Percentiles rank a stretch among this genome's conserved stretches.
These are phyloP conservation scores for Diplodia corticola DNA, from an alignment of 2,329 filamentous ascomycete species.

Conservation along the genomic window DNA sequence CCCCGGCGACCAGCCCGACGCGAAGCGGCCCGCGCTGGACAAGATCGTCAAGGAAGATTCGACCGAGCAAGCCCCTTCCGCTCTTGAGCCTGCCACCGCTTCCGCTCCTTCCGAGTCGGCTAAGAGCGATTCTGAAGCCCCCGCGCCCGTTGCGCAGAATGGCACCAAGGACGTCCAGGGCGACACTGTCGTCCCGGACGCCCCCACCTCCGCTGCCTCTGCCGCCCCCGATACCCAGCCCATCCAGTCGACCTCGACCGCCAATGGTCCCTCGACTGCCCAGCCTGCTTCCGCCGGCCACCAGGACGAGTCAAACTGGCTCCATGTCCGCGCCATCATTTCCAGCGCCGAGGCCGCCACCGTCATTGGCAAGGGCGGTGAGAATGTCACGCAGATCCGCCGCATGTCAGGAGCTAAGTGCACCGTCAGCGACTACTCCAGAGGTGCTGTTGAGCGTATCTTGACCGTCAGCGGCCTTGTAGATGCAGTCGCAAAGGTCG, in stretches of 20 bases:
- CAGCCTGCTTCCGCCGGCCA: constrained; percentile 46
- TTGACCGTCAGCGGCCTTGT: constrained; percentile 95
- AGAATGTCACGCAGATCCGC: constrained; percentile 97
- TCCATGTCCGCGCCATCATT: constrained; percentile 95
- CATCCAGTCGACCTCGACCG: constrained; percentile 58
- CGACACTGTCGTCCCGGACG: constrained; percentile 69
- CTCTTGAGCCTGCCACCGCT: constrained; percentile 28
- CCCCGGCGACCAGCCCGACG: constrained; percentile 89
- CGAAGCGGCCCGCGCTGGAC: constrained; percentile 93
- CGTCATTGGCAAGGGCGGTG: constrained; percentile 96
- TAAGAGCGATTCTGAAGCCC: constrained; percentile 24
- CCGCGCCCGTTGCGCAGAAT: constrained; percentile 35
- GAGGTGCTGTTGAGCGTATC: constrained; percentile 95
- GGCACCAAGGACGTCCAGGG: constrained; percentile 61
- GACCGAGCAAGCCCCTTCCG: constrained; percentile 26
- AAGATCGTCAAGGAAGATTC: constrained; percentile 69
- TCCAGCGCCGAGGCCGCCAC: constrained; percentile 96
- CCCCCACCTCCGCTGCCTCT: constrained; percentile 55
- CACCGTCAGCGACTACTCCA: constrained; percentile 97
- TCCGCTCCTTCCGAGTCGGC: constrained; percentile 40
- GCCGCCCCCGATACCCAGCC: constrained; percentile 55
- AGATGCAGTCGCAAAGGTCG: constrained; percentile 93
- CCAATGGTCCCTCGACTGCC: constrained; percentile 52
- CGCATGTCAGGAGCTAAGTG: constrained; percentile 95
- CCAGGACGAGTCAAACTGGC: constrained; percentile 92